These are phyloP conservation scores for Nicotiana sylvestris DNA, from an alignment of 257 asterid species.

Conservation along the genomic window DNA sequence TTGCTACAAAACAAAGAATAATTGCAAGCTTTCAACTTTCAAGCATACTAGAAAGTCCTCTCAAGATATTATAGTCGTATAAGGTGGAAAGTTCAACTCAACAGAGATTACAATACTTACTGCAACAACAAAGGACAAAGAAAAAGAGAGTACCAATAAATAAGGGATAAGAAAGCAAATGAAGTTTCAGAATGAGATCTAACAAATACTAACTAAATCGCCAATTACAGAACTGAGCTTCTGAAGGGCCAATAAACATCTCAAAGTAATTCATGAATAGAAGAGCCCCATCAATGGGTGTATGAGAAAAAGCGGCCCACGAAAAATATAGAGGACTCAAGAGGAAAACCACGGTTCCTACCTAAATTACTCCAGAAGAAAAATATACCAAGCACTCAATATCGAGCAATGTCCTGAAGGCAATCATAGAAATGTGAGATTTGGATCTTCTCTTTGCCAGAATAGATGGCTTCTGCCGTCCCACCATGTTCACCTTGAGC, in stretches of 20 bases:
- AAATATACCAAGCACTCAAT: constrained; percentile 16
- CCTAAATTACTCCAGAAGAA: background rate
- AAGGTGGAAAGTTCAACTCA: background rate
- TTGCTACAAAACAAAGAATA: background rate
- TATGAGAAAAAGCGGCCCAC: background rate
- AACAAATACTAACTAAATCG: background rate
- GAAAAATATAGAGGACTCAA: background rate
- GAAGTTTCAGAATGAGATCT: background rate
- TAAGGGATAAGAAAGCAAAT: background rate
- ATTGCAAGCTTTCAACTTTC: background rate
- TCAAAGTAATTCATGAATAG: background rate
- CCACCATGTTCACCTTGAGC: constrained; percentile 96
- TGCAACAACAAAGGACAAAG: background rate
- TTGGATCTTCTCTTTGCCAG: constrained; percentile 74
- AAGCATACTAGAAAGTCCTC: background rate
- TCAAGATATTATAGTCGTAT: background rate
- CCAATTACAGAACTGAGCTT: background rate
- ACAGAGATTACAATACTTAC: background rate
- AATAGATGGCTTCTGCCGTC: constrained; percentile 68
- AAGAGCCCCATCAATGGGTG: background rate
- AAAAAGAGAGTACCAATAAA: background rate
- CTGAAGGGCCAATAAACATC: background rate
- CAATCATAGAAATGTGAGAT: constrained; percentile 73
- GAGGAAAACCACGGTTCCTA: background rate
- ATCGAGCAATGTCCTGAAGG: constrained; percentile 68